Base-by-base conservation (phyloP, 495 filamentous ascomycete genomes). In the Penicillium coprophilum region DNA sequence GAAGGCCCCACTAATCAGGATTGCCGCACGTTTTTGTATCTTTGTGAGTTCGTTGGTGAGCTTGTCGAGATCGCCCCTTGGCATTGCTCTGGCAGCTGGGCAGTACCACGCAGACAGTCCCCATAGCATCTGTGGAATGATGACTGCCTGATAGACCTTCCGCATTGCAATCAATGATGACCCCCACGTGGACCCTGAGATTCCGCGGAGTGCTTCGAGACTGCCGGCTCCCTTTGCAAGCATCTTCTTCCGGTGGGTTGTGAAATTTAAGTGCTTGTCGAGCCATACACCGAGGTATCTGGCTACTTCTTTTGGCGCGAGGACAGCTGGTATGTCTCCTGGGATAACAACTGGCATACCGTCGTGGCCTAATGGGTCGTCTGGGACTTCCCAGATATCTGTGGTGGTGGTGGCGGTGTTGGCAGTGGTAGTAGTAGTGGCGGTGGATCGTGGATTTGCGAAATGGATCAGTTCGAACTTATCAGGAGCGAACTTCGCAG, bases 91-190 rank as follows among this genome's bases (percentile, higher is more conserved):
- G 10, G 10, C 41, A 4, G 19, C 20, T 3, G 51, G 59, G n/a
- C 34, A 34, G 17, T 48, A 61, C 59, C 40, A 64, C 3, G 46
- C 62, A 0, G 60, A 43, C 2, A 58, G 24, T 0, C 60, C 55
- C 13, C 57, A 68, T 0, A 68, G 49, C 17, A 68, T 50, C 41
- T 65, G 59, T 0, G 60, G 60, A 5, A 68, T 39, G 0, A 68
- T 53, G 9, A 68, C 58, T 6, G 46, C 62, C 19, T 59, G 52
- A 41, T 71, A 69, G 19, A 63, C 27, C 40, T 43, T 50, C 0
- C 55, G 40, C 34, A 62, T 63, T 0, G 41, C 21, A 2, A 11
- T 15, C 5, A 68, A 23, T 0, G 55, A 62, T 11, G 54, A 39
- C 0, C 65, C 59, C 57, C 49, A 63, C 2, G 53, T 62, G 2